Base-by-base conservation (phyloP, 495 filamentous ascomycete species). In the Darksidea phi region DNA sequence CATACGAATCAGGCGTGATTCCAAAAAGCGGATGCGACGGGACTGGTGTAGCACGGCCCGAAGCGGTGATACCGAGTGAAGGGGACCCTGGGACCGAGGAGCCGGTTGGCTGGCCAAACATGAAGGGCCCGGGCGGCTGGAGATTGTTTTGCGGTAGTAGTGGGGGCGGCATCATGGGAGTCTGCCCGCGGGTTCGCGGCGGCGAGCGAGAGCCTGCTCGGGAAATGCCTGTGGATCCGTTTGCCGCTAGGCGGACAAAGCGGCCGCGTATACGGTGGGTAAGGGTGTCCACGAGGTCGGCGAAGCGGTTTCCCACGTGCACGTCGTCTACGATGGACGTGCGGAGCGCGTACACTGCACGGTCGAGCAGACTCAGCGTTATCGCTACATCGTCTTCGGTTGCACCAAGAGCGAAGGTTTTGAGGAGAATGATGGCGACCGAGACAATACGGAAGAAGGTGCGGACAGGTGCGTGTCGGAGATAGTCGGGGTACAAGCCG, bases 381-480 rank as follows among this genome's bases (percentile, higher is more conserved):
- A 88, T 76, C 57, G 87, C 84, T 12, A 96, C 89, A 61, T 97
- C 93, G 58, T 87, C 86, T 75, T 94, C 91, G 47, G 88, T 87
- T 1, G 91, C 93, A 20, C 94, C 94, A 1, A 97, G 81, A 6
- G 91, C 94, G 71, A 98, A 97, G 0, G 93, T 95, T 84, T 90
- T 90, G 43, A 98, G 84, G 42, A 97, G 80, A 72, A 98, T 96
- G 80, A 97, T 96, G 67, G 92, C 91, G 21, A 90, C 92, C 54
- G 88, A 91, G 65, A 97, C 83, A 69, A 98, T 95, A 48, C 94
- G 86, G 78, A 97, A 95, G 69, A 91, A 95, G 0, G 95, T 96
- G 43, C 94, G 81, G 20, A 97, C 92, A 0, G 94, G 92, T 0
- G 89, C 90, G 68, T 97, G 93, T 70, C 90, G 90, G 23, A 98